Base-by-base conservation (phyloP, 2,329 filamentous ascomycete genomes). In the Colletotrichum coccodes region DNA sequence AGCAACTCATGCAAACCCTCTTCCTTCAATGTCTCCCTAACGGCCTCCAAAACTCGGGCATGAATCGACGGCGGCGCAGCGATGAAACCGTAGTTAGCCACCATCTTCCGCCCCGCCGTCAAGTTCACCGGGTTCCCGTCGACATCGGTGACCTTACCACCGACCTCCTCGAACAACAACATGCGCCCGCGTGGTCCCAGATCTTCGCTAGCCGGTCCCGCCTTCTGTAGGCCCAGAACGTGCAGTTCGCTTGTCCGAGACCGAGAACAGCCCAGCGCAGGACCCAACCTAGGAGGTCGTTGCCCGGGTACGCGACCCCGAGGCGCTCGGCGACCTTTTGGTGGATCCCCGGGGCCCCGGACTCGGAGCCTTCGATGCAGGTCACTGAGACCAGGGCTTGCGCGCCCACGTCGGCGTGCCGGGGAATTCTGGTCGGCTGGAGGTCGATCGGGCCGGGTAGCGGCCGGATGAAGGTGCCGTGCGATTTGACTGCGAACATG, bases 181-280 rank as follows among this genome's bases (percentile, higher is more conserved):
- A 89, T 88, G 87, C 87, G 2, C 87, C 87, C 0, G 87, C 87
- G 64, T 90, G 87, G 70, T 90, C 87, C 87, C 87, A 90, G 1
- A 86, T 79, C 77, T 90, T 89, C 11, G 82, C 87, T 12, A 79
- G 79, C 0, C 86, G 79, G 28, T 82, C 80, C 23, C 80, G 78
- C 26, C 77, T 76, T 70, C 83, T 84, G 77, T 89, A 90, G 11
- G 88, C 83, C 86, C 87, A 89, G 11, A 88, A 81, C 0, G 85
- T 88, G 46, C 83, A 80, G 75, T 89, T 86, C 11, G 82, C 86
- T 5, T 85, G 76, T 0, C 87, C 86, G 60, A 88, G 77, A 0
- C 86, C 87, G 26, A 89, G 79, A 2, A 78, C 78, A 0, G 83
- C 83, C 86, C 87, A 90, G 14, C 87, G 83, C 9, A 87, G 79